Base-by-base conservation (phyloP, 2,329 filamentous ascomycete species). In the Coleophoma crateriformis region DNA sequence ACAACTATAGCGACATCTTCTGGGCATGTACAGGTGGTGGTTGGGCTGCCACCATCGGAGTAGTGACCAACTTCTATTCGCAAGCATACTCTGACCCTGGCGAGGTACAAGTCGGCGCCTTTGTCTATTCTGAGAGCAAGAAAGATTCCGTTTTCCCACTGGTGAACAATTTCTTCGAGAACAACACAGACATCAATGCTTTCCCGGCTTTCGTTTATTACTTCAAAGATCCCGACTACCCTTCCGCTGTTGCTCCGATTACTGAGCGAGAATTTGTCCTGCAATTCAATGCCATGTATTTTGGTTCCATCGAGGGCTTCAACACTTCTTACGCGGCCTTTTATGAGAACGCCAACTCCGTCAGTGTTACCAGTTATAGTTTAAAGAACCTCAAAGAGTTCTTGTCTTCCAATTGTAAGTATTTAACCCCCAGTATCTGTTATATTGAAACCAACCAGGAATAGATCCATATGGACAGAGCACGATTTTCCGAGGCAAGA, bases 211-310 rank as follows among this genome's bases (percentile, higher is more conserved):
- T 46, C 3, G 32, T 46, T 2, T 46, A 46, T 27, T 46, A 46
- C 33, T 46, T 46, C 33, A 46, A 46, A 22, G 44, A 46, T 17
- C 44, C 44, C n/a, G 44, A 46, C 27, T 46, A 46, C n/a, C 44
- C 44, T 10, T 15, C 27, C 11, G 44, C 44, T 35, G 44, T 46
- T 38, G 44, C 44, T 1, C 44, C 44, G 1, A 46, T 46, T 5
- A 7, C 17, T 10, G 44, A 46, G 27, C 33, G 44, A n/a, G 44
- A 46, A 12, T 46, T 46, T n/a, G 44, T 46, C 6, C 27, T 46
- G 32, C 44, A 46, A 33, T 11, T 46, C 27, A 46, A 46, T n/a
- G 44, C 44, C 14, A 46, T 46, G 13, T 46, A 46, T 27, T 46
- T 46, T 37, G 44, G 44, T n/a, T 35, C 44, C 35, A 46, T 35